Evolutionary conservation across 83 land plant genomes (phyloP), one percentile per base, ranked within the genome.

Genomic region (Picea mariana): DNA sequence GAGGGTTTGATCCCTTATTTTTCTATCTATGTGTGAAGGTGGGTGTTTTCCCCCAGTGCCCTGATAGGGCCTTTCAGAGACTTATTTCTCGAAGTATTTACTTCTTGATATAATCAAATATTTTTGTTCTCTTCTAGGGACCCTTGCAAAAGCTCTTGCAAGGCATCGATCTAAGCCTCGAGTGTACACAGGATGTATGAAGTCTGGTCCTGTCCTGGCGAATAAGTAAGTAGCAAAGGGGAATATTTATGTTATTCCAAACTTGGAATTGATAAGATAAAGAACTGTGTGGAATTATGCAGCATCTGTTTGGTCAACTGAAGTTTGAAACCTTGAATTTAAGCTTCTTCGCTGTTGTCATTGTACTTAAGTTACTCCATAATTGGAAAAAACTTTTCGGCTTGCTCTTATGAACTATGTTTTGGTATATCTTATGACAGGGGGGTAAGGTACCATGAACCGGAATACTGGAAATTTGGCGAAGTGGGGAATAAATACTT

Each of bases 151-250:
- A 62, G 86, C 81, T 42, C 67, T 90, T 61, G 84, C 85, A 40
- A 64, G 65, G 15, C 86, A 90, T 42, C 81, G 84, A 8, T 38
- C 60, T 12, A 84, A 89, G 63, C 87, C 88, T 84, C 82, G 86
- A 52, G 86, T 89, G 3, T 89, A 89, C 65, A 66, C 85, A 26
- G 92, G 92, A 40, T 90, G 92, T 84, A 90, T 90, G 92, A 90
- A 90, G 67, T 89, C 89, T 64, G 92, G 92, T 31, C 92, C 92
- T 76, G 92, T 90, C 26, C 91, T 90, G 62, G 85, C 91, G 80
- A 84, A 80, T n/a, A 89, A 90, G 92, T 90, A 86, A 82, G 91
- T 72, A 77, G 77, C 20, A 76, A 76, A 75, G 55, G 16, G 62
- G 58, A 73, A 76, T 52, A 55, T 34, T 12, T 52, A 24, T 55